A percentile compares a stretch with the other conserved stretches of the same genome.
Evolutionary conservation across 352 stramenopile species (phyloP).

Genomic region (Phytophthora ohioensis): DNA sequence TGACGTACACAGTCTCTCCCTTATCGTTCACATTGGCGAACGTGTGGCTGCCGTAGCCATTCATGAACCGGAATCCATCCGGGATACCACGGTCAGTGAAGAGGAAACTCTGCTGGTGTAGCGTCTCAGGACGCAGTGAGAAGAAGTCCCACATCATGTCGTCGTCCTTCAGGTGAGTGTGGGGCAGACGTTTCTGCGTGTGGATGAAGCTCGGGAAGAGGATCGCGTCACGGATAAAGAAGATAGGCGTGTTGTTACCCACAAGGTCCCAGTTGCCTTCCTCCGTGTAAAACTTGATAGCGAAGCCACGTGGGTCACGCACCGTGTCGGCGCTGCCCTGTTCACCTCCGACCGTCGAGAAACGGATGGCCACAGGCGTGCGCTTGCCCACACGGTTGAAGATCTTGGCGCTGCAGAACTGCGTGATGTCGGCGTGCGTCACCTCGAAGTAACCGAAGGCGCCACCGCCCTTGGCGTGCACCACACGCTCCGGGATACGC

Average conservation of each 20-base stretch:
- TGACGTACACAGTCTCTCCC: conserved; percentile 86
- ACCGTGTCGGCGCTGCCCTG: conserved; percentile 83
- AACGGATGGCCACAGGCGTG: conserved; percentile 86
- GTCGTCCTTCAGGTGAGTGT: conserved; percentile 85
- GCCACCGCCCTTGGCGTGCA: conserved; percentile 91
- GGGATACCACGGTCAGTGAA: conserved; percentile 92
- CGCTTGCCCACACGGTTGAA: conserved; percentile 83
- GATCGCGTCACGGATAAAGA: conserved; percentile 94
- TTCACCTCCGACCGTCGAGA: conserved; percentile 89
- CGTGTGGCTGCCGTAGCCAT: conserved; percentile 93
- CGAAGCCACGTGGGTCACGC: conserved; percentile 91
- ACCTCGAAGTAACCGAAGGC: conserved; percentile 94
- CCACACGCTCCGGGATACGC: conserved; percentile 92
- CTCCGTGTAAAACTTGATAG: conserved; percentile 95
- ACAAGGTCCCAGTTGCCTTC: conserved; percentile 95
- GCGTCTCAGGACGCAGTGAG: conserved; percentile 91
- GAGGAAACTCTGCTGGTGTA: conserved; percentile 91
- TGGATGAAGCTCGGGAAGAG: conserved; percentile 95
- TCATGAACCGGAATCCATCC: conserved; percentile 92
- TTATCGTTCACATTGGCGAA: conserved; percentile 91
- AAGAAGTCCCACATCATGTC: conserved; percentile 95
- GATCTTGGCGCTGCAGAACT: conserved; percentile 82
- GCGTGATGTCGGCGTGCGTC: conserved; percentile 59
- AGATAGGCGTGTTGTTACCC: conserved; percentile 95
- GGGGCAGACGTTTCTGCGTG: conserved; percentile 93